Evolutionary conservation across 2,329 filamentous ascomycete species (phyloP).

Genomic region (Paracamarosporium sp.): DNA sequence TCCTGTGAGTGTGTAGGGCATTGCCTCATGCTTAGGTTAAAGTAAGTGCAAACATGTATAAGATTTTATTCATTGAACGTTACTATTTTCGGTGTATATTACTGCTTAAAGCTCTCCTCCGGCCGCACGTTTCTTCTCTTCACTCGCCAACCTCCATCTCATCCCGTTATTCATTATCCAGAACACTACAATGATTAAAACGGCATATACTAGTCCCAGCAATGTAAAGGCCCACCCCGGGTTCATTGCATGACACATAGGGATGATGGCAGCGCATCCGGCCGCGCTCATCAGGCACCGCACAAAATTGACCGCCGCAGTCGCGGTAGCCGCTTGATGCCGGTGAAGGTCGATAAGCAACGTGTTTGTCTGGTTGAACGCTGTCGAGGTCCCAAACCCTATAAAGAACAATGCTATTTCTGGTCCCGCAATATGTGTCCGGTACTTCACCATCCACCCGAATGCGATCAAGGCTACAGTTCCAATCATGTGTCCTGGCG

Average conservation of each 20-base stretch:
- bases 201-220: conserved; percentile 35
- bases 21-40: too few species aligned
- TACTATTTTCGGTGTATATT: background rate
- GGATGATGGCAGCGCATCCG: conserved; percentile 46
- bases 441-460: conserved; percentile 50
- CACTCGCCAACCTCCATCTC: conserved; percentile 35
- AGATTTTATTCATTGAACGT: background rate
- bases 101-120: background rate
- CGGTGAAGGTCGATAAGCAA: conserved; percentile 54
- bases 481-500: conserved; percentile 43
- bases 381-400: conserved; percentile 62
- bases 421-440: conserved; percentile 48
- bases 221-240: conserved; percentile 57
- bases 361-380: conserved; percentile 52
- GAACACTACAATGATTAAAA: conserved; percentile 31
- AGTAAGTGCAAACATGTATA: too few species aligned
- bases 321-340: conserved; percentile 48
- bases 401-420: conserved; percentile 61
- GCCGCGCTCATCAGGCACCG: conserved; percentile 47
- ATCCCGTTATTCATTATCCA: conserved; percentile 41
- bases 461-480: conserved; percentile 46
- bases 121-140: conserved; percentile 18
- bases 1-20: too few species aligned
- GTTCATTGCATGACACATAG: conserved; percentile 52
- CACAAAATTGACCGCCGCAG: conserved; percentile 46